A percentile compares a stretch with the other conserved stretches of the same genome.
phyloP scores from a whole-genome alignment of 371 early-diverging fungal genomes.

The Lichtheimia ornata region DNA sequence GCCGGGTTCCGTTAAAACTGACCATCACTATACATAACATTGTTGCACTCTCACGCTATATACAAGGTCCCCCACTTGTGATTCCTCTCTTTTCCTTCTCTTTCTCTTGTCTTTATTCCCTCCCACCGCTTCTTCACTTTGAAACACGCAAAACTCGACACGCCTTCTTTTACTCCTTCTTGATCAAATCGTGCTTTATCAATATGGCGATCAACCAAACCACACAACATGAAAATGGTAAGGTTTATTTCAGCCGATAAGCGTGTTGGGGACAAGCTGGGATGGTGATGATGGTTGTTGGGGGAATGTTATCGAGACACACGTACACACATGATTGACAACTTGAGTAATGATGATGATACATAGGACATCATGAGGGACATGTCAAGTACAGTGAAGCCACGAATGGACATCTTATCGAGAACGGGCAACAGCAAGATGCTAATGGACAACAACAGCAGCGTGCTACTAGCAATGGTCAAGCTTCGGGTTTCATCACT shows the following conservation, averaged over 20 bases:
- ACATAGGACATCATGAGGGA: constrained; percentile 22
- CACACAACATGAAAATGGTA: constrained; percentile 1
- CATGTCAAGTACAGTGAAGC: constrained; percentile 30
- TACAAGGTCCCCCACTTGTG: background rate
- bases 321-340: too few relatives aligned
- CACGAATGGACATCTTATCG: constrained; percentile 16
- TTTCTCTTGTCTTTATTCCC: background rate
- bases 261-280: background rate
- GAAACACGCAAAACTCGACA: background rate
- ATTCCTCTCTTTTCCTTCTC: background rate
- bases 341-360: background rate
- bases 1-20: background rate
- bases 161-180: background rate
- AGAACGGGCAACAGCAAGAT: constrained; percentile 3
- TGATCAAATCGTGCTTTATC: background rate
- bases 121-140: background rate
- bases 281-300: too few relatives aligned
- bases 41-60: constrained; percentile 1
- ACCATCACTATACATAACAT: background rate
- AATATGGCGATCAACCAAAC: constrained; percentile 1
- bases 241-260: background rate
- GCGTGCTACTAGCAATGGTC: background rate
- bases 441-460: background rate
- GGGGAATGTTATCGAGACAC: too few relatives aligned
- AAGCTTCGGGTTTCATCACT: constrained; percentile 34